phyloP scores from a whole-genome alignment of 2,329 filamentous ascomycete species.

The Lachnellula hyalina region DNA sequence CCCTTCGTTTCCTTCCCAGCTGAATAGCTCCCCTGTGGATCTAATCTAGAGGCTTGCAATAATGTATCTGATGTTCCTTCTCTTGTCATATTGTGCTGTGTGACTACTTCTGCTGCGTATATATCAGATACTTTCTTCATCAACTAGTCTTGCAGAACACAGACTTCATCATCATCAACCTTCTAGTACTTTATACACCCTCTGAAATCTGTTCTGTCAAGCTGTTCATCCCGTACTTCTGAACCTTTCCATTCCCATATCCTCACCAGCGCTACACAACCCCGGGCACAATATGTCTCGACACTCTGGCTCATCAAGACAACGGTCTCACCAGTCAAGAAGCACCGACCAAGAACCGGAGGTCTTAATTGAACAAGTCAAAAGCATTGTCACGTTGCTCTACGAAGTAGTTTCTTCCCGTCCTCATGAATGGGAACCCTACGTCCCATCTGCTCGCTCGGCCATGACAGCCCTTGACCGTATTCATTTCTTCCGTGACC shows the following conservation, averaged over 20 bases:
- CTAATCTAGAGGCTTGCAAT: background rate
- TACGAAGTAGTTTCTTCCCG: slow-evolving; percentile 23
- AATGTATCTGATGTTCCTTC: background rate
- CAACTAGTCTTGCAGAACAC: background rate
- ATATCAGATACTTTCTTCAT: background rate
- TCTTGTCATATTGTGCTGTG: background rate
- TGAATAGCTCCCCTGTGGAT: background rate
- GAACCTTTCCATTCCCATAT: background rate
- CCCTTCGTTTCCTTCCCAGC: background rate
- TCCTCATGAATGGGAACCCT: slow-evolving; percentile 28
- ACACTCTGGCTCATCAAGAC: slow-evolving; percentile 23
- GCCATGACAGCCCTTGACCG: slow-evolving; percentile 36
- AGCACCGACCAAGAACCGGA: slow-evolving; percentile 15
- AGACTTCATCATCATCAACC: background rate
- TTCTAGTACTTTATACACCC: background rate
- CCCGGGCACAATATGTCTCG: slow-evolving; percentile 9
- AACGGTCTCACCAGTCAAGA: slow-evolving; percentile 16
- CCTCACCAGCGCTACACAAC: background rate
- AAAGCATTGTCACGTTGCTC: slow-evolving; percentile 23
- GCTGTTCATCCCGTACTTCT: background rate
- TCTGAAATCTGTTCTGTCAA: background rate
- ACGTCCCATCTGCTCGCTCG: slow-evolving; percentile 35
- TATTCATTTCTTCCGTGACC: slow-evolving; percentile 34
- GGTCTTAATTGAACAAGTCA: slow-evolving; percentile 26
- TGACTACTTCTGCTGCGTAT: background rate